These are phyloP conservation scores for Metschnikowia orientalis DNA, from an alignment of 805 yeast species.

Conservation along the genomic window DNA sequence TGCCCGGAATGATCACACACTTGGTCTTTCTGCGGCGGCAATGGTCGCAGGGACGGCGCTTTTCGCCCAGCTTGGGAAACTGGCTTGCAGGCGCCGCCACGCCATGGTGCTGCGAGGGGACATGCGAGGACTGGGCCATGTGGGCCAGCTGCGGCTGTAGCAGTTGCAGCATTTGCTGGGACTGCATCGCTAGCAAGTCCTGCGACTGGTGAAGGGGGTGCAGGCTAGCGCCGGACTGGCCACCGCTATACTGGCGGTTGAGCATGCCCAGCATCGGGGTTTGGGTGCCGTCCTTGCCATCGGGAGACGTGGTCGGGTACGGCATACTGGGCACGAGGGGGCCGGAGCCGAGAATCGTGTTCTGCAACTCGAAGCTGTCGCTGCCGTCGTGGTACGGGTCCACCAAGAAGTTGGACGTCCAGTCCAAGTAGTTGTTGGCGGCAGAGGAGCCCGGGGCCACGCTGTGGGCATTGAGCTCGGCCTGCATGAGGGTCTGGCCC, in stretches of 20 bases:
- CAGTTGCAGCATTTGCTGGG: too few relatives aligned
- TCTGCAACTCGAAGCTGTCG: conserved; percentile 30
- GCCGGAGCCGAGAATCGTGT: conserved; percentile 4
- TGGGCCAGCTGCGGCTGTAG: too few relatives aligned
- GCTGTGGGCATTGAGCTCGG: conserved; percentile 1
- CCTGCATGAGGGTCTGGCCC: conserved; percentile 3
- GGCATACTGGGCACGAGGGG: conserved; percentile 1
- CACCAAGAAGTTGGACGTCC: conserved; percentile 34
- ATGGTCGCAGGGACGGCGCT: conserved; percentile 72
- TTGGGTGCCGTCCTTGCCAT: neutral
- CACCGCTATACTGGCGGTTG: too few relatives aligned
- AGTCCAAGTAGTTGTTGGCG: conserved; percentile 17
- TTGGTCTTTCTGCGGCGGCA: conserved; percentile 77
- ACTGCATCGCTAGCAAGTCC: too few relatives aligned
- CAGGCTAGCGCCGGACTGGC: too few relatives aligned
- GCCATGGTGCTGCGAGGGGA: too few relatives aligned
- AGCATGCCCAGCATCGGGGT: too few relatives aligned
- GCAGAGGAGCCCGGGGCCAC: too few relatives aligned
- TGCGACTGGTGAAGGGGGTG: too few relatives aligned
- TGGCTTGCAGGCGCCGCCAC: too few relatives aligned
- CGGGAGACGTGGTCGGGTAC: conserved; percentile 2
- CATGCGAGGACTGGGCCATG: too few relatives aligned
- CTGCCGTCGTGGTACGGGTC: conserved; percentile 29
- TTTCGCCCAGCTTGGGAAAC: conserved; percentile 24
- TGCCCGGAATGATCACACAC: conserved; percentile 65